Percentiles rank a stretch among this genome's conserved stretches.
These are phyloP conservation scores for Huntiella decipiens DNA, from an alignment of 2,329 filamentous ascomycete species.

Conservation along the genomic window DNA sequence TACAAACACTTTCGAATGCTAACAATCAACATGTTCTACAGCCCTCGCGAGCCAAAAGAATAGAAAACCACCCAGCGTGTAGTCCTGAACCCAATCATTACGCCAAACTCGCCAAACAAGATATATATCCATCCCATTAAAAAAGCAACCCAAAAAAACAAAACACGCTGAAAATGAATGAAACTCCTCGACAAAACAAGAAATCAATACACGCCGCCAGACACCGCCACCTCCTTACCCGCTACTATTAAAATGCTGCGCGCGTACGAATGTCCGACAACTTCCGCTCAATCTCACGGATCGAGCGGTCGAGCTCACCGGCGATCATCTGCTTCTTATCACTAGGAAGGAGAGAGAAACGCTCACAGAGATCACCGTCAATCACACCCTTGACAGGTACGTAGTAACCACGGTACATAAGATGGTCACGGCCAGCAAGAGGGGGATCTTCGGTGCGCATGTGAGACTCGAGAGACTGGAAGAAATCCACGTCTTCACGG, in stretches of 20 bases:
- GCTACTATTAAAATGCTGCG: constrained; percentile 31
- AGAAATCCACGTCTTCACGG: constrained; percentile 92
- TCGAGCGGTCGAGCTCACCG: constrained; percentile 73
- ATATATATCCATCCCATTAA: constrained; percentile 2
- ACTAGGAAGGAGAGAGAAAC: constrained; percentile 62
- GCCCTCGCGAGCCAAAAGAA: constrained; percentile 2
- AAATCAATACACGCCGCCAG: background rate
- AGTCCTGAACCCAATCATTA: constrained; percentile 1
- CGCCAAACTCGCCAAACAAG: constrained; percentile 9
- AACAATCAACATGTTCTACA: background rate
- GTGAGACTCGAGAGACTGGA: constrained; percentile 81
- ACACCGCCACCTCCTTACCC: background rate
- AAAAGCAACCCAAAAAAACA: constrained; percentile 2
- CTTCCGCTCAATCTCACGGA: constrained; percentile 88
- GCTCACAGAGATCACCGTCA: constrained; percentile 89
- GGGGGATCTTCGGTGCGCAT: constrained; percentile 74
- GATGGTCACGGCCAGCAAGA: constrained; percentile 76
- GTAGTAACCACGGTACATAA: constrained; percentile 92
- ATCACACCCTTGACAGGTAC: constrained; percentile 92
- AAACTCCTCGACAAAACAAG: constrained; percentile 14
- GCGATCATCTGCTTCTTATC: constrained; percentile 95
- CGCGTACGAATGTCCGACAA: constrained; percentile 52
- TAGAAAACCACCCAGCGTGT: background rate
- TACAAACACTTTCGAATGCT: constrained; percentile 2
- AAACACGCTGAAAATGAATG: constrained; percentile 1